Percentiles rank a stretch among this genome's conserved stretches.
phyloP scores from a whole-genome alignment of 169 alveolate genomes.

The Eimeria nieschulzi region DNA sequence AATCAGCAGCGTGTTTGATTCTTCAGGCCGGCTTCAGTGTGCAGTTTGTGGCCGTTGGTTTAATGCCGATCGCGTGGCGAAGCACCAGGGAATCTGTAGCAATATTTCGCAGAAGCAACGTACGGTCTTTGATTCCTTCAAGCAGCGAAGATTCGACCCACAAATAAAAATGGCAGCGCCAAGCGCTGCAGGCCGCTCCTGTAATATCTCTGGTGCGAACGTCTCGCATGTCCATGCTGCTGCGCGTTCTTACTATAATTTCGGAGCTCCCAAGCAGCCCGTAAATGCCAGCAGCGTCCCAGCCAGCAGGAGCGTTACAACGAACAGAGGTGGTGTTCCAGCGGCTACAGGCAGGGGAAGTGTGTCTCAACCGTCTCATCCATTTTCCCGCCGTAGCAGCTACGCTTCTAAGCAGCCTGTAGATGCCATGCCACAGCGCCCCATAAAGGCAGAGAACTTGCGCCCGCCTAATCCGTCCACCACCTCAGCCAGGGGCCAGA shows the following conservation, averaged over 20 bases:
- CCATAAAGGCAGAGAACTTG: too few species aligned
- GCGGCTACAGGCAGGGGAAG: background rate
- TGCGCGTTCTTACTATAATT: conserved; percentile 15
- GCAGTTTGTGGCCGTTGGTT: conserved; percentile 69
- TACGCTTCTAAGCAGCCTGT: too few species aligned
- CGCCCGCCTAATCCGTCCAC: too few species aligned
- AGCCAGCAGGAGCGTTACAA: background rate
- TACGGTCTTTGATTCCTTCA: conserved; percentile 57
- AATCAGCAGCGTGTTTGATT: conserved; percentile 23
- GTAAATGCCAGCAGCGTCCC: background rate
- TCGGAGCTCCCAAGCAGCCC: background rate
- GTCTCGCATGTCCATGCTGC: background rate
- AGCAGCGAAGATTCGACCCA: conserved; percentile 70
- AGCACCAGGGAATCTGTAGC: conserved; percentile 54
- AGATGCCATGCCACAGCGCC: too few species aligned
- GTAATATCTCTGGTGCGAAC: background rate
- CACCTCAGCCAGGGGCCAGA: too few species aligned
- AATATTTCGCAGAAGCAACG: background rate
- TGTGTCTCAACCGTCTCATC: too few species aligned
- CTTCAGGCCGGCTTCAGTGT: conserved; percentile 63
- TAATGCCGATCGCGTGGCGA: conserved; percentile 53
- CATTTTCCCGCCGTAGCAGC: too few species aligned
- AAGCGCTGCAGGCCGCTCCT: background rate
- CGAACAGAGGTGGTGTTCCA: background rate
- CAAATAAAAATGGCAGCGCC: conserved; percentile 26